Percentiles rank a stretch among this genome's conserved stretches.
Conservation (phyloP, 306 rosid genomes). For the Cucurbita ficifolia region DNA sequence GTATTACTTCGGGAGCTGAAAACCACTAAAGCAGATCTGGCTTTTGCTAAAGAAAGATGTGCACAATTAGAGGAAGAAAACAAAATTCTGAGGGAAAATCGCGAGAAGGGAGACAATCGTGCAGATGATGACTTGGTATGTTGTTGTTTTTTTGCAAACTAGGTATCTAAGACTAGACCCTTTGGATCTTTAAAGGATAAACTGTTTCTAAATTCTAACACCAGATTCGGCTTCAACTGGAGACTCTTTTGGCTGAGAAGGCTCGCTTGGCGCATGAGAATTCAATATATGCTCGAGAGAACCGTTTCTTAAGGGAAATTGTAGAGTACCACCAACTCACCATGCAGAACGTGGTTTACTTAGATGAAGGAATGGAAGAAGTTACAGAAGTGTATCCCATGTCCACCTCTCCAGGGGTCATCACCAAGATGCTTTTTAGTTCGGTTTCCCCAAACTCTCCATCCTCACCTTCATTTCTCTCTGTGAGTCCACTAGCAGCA, state of each 20-base stretch:
- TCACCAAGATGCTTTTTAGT: slow-evolving; percentile 15
- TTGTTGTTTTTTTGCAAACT: no score
- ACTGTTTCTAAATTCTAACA: not conserved
- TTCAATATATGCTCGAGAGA: slow-evolving; percentile 73
- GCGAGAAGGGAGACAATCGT: slow-evolving; percentile 54
- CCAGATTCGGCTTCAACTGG: slow-evolving; percentile 84
- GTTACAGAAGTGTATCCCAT: slow-evolving; percentile 67
- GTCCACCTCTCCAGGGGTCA: slow-evolving; percentile 18
- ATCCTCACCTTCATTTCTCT: slow-evolving; percentile 15
- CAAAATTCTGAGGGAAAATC: slow-evolving; percentile 58
- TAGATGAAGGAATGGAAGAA: slow-evolving; percentile 83
- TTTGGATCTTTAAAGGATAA: no score
- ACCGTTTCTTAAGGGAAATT: slow-evolving; percentile 84
- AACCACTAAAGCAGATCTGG: slow-evolving; percentile 80
- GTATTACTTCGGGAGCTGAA: slow-evolving; percentile 84
- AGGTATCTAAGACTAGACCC: no score
- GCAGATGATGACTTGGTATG: slow-evolving; percentile 90
- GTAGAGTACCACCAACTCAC: slow-evolving; percentile 96
- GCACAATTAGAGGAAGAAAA: slow-evolving; percentile 96
- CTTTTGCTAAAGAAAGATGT: slow-evolving; percentile 81
- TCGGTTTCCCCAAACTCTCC: slow-evolving; percentile 29
- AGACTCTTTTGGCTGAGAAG: slow-evolving; percentile 91
- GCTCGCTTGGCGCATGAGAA: slow-evolving; percentile 78
- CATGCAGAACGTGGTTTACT: slow-evolving; percentile 82
- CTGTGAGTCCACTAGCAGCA: slow-evolving; percentile 9